Evolutionary conservation across 441 rosid species (phyloP).

Genomic region (Macaranga tanarius): DNA sequence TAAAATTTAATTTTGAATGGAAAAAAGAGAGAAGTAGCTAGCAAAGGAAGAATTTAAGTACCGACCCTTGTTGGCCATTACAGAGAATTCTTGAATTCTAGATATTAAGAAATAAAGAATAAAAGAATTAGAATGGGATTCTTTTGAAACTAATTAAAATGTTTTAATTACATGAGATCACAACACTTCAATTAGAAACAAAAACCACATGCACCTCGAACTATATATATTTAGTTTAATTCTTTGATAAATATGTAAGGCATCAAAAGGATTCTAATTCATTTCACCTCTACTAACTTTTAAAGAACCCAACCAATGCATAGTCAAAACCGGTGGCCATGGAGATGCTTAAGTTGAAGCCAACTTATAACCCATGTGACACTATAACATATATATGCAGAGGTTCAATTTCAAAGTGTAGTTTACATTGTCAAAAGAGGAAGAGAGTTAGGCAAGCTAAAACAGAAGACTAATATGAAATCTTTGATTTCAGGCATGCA

Average conservation of each 20-base stretch:
- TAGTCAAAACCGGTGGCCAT: constrained; percentile 14
- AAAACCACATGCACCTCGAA: background rate
- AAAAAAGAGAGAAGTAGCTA: background rate
- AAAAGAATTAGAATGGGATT: constrained; percentile 1
- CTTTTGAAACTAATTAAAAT: constrained; percentile 1
- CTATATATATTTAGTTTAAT: too few relatives aligned
- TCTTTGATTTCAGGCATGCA: background rate
- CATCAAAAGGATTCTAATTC: constrained; percentile 6
- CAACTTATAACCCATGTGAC: background rate
- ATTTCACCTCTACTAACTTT: constrained; percentile 14
- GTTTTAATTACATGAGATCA: background rate
- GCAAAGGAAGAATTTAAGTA: background rate
- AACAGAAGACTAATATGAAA: background rate
- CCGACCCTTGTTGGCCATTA: background rate
- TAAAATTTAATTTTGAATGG: background rate
- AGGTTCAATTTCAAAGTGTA: background rate
- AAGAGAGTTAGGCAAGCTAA: constrained; percentile 14
- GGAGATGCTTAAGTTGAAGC: constrained; percentile 8
- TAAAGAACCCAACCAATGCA: background rate
- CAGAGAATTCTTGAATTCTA: background rate
- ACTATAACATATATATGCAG: background rate
- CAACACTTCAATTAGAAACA: background rate
- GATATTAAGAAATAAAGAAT: background rate
- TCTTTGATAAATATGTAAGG: background rate
- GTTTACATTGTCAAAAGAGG: constrained; percentile 8